Base-by-base conservation (phyloP, 306 rosid species). In the Vigna angularis region DNA sequence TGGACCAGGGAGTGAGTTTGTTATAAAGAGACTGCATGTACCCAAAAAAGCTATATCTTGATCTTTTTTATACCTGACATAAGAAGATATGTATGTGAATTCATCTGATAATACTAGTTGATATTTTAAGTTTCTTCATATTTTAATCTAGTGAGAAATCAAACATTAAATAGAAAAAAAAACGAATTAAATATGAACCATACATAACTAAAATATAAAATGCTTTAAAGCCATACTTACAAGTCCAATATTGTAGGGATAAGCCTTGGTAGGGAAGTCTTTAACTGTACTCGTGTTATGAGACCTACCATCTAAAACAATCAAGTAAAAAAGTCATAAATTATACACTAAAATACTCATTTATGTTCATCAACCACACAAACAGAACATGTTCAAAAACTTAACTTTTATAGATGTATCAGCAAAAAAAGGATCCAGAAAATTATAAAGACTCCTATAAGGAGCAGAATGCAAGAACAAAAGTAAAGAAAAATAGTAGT, bases 181-280 rank as follows among this genome's bases (percentile, higher is more conserved):
- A 72, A 66, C 20, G 14, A 52, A 56, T 51, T 70, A 68, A 72
- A 72, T 16, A 17, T 49, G 71, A 36, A 73, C 42, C 52, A 56
- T 48, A 61, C 26, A 38, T 70, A 83, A 66, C 75, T 40, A 36
- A 55, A 58, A 51, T 9, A 65, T 55, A 24, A 73, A 72, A 80
- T 28, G 65, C 38, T 70, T n/a, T 51, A 28, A 67, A 52, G 59
- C 77, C 72, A 78, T 74, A 79, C 97, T 86, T 87, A 94, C 98
- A 94, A 87, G 51, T 94, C 98, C 91, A 94, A 84, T 78, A 94
- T 90, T 16, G 98, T 92, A 65, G 98, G 97, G 55, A 94, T 79
- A 84, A 94, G 91, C 82, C 96, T 87, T 45, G 96, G 97, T 80
- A 94, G 75, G 84, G 98, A 96, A 16, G 92, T 88, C 84, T 94